Base-by-base conservation (phyloP, 2,329 filamentous ascomycete species). In the Hymenoscyphus linearis region DNA sequence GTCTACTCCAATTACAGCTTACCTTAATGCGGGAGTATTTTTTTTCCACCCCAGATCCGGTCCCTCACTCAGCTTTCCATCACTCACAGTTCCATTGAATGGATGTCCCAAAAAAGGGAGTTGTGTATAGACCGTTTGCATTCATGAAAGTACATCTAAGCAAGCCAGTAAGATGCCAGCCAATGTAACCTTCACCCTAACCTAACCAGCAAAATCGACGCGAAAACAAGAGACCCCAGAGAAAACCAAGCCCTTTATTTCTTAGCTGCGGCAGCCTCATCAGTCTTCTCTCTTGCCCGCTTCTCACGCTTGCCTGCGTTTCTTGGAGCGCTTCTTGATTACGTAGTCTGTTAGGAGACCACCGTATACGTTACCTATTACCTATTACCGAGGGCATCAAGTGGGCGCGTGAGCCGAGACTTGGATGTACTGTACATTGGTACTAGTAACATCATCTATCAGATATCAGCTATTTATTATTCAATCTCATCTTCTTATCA, bases 261-360 rank as follows among this genome's bases (percentile, higher is more conserved):
- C 89, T 93, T 93, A 79, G 86, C 85, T 70, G 79, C 75, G 75
- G 82, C 82, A 77, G 89, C 89, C 76, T 89, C 90, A 77, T 93
- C 90, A 73, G 87, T 89, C 83, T 89, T 93, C 74, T 91, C 90
- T 85, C 88, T 90, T 73, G 84, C 87, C 76, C 95, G 88, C 92
- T 98, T 98, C 85, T 96, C 93, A 78, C 92, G 87, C 75, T 84
- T 84, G 80, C 95, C 95, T 68, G 84, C 79, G 75, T 89, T 82
- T 78, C 93, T 89, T 74, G 89, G 87, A 76, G 96, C 90, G 77
- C 86, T 87, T 80, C 95, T 88, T 71, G 90, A 87, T 71, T n/a
- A n/a, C n/a, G n/a, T n/a, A n/a, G n/a, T n/a, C n/a, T n/a, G n/a
- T n/a, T n/a, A n/a, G n/a, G n/a, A n/a, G n/a, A n/a, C n/a, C n/a